A percentile compares a stretch with the other conserved stretches of the same genome.
Conservation (phyloP, 345 rosid species). For the Pistacia integerrima region DNA sequence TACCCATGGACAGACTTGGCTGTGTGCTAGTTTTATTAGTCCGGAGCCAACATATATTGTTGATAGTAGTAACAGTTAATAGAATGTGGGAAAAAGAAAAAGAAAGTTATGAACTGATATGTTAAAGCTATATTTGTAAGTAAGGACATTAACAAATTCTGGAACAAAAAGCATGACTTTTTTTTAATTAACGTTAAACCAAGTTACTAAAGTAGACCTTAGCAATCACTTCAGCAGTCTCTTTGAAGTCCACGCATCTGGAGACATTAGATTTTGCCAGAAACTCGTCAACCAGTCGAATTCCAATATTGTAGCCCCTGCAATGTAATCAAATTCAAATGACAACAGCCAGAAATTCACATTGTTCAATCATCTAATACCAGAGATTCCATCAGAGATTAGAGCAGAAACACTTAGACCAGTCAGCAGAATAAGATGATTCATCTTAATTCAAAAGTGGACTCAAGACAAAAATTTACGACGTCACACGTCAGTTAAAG, state of each 20-base stretch:
- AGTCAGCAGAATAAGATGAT: background rate
- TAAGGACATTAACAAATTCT: background rate
- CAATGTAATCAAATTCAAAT: conserved; percentile 19
- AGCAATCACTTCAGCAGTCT: conserved; percentile 83
- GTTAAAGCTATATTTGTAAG: background rate
- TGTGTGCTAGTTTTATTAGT: background rate
- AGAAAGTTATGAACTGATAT: background rate
- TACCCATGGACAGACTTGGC: background rate
- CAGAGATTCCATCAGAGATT: conserved; percentile 24
- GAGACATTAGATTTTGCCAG: conserved; percentile 82
- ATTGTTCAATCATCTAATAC: conserved; percentile 2
- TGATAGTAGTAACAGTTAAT: background rate
- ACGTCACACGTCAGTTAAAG: background rate
- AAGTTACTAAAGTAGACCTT: conserved; percentile 45
- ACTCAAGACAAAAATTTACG: background rate
- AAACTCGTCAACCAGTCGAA: conserved; percentile 81
- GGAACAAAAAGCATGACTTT: background rate
- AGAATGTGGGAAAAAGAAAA: background rate
- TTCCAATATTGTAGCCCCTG: conserved; percentile 94
- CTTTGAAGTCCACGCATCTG: conserved; percentile 84
- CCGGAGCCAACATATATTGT: background rate
- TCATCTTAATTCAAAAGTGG: background rate
- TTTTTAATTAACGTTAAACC: background rate
- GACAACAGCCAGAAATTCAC: background rate
- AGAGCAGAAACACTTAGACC: background rate